Evolutionary conservation across 2,329 filamentous ascomycete species (phyloP).

Genomic region (Penicillium sp.): DNA sequence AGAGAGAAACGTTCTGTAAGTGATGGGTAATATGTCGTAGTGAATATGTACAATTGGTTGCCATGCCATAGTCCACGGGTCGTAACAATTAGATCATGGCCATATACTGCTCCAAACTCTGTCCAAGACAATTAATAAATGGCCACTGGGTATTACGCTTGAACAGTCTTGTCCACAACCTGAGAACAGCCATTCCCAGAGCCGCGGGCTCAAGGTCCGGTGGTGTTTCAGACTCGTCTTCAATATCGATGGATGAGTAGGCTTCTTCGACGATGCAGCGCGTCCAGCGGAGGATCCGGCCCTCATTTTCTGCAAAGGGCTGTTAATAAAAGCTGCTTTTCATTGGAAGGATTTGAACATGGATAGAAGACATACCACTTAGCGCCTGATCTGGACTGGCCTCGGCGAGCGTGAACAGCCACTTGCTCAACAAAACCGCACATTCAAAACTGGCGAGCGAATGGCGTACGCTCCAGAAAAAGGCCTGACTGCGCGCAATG

Average conservation of each 20-base stretch:
- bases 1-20: background rate
- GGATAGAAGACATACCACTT: slow-evolving; percentile 21
- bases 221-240: slow-evolving; percentile 22
- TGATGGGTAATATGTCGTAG: background rate
- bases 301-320: slow-evolving; percentile 26
- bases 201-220: slow-evolving; percentile 24
- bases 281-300: slow-evolving; percentile 31
- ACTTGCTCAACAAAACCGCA: slow-evolving; percentile 43
- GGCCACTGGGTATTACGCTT: slow-evolving; percentile 33
- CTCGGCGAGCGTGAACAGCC: slow-evolving; percentile 38
- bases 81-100: slow-evolving; percentile 19
- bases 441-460: slow-evolving; percentile 36
- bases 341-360: background rate
- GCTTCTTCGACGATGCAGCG: slow-evolving; percentile 33
- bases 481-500: slow-evolving; percentile 35
- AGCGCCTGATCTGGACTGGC: slow-evolving; percentile 25
- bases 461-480: slow-evolving; percentile 38
- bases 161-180: slow-evolving; percentile 32
- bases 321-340: background rate
- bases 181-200: slow-evolving; percentile 29
- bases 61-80: background rate
- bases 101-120: slow-evolving; percentile 30
- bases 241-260: slow-evolving; percentile 30
- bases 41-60: background rate
- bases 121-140: slow-evolving; percentile 32